phyloP scores from a whole-genome alignment of 352 stramenopile genomes.

The Blastocystis sp. region DNA sequence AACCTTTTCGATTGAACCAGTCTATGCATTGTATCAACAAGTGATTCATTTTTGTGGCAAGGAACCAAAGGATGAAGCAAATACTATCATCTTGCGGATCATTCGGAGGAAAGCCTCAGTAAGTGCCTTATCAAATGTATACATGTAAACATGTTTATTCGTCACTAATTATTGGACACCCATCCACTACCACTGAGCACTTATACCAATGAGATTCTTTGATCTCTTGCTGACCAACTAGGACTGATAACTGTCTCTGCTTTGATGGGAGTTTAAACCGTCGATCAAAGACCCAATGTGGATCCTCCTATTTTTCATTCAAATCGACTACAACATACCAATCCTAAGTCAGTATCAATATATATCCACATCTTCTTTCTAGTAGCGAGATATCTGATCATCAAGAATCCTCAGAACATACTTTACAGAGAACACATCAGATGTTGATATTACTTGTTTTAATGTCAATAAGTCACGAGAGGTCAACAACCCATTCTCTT shows the following conservation, averaged over 20 bases:
- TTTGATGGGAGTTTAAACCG: too few species aligned
- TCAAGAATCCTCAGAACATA: background rate
- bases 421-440: background rate
- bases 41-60: background rate
- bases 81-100: background rate
- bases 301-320: background rate
- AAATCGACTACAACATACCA: too few species aligned
- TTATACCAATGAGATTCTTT: background rate
- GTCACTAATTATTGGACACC: background rate
- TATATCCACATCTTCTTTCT: conserved; percentile 1
- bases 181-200: background rate
- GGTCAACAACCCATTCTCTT: too few species aligned
- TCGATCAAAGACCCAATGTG: background rate
- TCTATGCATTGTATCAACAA: background rate
- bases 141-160: conserved; percentile 1
- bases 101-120: background rate
- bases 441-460: background rate
- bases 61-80: background rate
- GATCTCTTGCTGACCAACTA: background rate
- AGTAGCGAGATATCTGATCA: background rate
- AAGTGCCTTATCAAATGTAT: conserved; percentile 20
- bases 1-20: background rate
- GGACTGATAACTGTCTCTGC: too few species aligned
- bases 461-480: too few species aligned
- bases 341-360: background rate